A percentile compares a stretch with the other conserved stretches of the same genome.
phyloP scores from a whole-genome alignment of 176 grass and related monocot species.

The Cocos nucifera region DNA sequence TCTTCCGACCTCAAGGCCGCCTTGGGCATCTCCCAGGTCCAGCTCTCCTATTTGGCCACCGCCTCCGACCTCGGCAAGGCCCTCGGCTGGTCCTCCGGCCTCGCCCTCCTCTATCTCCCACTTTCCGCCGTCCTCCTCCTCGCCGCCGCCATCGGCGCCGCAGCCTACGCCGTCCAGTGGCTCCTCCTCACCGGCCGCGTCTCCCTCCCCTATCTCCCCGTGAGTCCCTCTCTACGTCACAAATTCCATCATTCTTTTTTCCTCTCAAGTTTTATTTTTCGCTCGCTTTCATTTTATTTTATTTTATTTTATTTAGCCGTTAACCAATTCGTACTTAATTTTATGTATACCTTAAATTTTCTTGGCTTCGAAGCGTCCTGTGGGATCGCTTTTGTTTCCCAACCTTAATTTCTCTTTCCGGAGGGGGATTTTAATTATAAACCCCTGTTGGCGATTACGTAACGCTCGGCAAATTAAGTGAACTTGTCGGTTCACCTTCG shows the following conservation, averaged over 20 bases:
- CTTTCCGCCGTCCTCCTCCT: slow-evolving; percentile 53
- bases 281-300: not conserved
- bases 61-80: slow-evolving; percentile 91
- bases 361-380: not conserved
- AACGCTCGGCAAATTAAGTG: too few species aligned
- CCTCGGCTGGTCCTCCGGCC: slow-evolving; percentile 70
- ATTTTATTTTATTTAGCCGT: not conserved
- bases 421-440: too few species aligned
- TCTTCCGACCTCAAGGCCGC: slow-evolving; percentile 61
- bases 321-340: not conserved
- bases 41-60: slow-evolving; percentile 76
- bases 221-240: slow-evolving; percentile 3
- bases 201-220: slow-evolving; percentile 46
- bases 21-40: slow-evolving; percentile 59
- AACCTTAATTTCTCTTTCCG: too few species aligned
- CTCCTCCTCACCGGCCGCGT: slow-evolving; percentile 29
- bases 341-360: not conserved
- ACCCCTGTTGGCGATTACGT: too few species aligned
- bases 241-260: not conserved
- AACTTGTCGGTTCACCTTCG: too few species aligned
- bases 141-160: slow-evolving; percentile 46
- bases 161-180: slow-evolving; percentile 56
- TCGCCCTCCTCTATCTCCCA: slow-evolving; percentile 61
- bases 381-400: too few species aligned
- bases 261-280: too few species aligned